Conservation (phyloP, 371 early-diverging fungal species). For the Apophysomyces trapeziformis region DNA sequence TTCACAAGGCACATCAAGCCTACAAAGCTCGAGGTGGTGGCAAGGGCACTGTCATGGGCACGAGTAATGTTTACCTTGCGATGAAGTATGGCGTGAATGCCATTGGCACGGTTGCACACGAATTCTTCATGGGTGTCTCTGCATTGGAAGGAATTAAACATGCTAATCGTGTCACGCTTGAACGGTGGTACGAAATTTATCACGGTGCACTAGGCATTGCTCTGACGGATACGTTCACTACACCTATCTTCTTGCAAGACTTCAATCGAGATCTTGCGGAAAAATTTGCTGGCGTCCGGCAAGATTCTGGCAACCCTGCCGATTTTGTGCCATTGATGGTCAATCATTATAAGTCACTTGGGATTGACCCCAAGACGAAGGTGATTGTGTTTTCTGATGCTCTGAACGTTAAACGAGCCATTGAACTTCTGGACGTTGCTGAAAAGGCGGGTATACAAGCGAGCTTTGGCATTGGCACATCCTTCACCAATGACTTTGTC, state of each 20-base stretch:
- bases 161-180: conserved; percentile 65
- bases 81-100: conserved; percentile 63
- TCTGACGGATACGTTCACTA: conserved; percentile 78
- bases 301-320: conserved; percentile 75
- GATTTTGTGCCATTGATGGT: conserved; percentile 59
- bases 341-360: conserved; percentile 59
- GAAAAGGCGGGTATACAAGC: conserved; percentile 54
- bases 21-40: conserved; percentile 21
- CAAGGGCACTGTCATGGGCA: conserved; percentile 62
- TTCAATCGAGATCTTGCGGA: conserved; percentile 60
- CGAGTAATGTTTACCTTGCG: conserved; percentile 78
- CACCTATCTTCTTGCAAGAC: conserved; percentile 64
- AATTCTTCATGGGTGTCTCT: conserved; percentile 81
- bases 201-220: conserved; percentile 66
- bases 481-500: conserved; percentile 74
- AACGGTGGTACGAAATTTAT: conserved; percentile 67
- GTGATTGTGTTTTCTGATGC: conserved; percentile 77
- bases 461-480: conserved; percentile 81
- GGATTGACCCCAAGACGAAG: conserved; percentile 65
- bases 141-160: conserved; percentile 66
- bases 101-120: conserved; percentile 81
- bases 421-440: conserved; percentile 54
- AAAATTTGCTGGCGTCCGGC: conserved; percentile 67
- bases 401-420: conserved; percentile 56
- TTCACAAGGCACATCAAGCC: conserved; percentile 32